These are phyloP conservation scores for Litsea cubeba DNA, from an alignment of 164 flowering plant genomes.

Conservation along the genomic window DNA sequence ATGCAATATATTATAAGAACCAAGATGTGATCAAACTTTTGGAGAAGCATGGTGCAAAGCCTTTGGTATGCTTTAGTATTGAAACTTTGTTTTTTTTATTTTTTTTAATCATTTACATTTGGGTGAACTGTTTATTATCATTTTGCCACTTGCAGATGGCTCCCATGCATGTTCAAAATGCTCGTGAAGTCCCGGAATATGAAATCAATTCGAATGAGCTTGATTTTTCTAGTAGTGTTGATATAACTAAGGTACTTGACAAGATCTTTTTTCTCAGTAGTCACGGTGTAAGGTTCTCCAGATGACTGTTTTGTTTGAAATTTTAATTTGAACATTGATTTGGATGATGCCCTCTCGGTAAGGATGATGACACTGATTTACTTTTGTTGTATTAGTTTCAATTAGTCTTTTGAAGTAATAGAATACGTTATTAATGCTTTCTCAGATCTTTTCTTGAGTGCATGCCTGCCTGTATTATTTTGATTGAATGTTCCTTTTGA, in stretches of 20 bases:
- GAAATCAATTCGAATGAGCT: slow-evolving; percentile 78
- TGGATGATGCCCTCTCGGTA: background rate
- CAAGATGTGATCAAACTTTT: slow-evolving; percentile 72
- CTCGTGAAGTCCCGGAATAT: slow-evolving; percentile 88
- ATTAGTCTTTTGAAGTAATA: background rate
- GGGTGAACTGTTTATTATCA: slow-evolving; percentile 1
- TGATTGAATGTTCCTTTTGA: background rate
- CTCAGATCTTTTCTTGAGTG: background rate
- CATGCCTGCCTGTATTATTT: background rate
- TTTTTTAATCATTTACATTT: background rate
- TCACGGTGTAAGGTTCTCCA: background rate
- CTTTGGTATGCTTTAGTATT: slow-evolving; percentile 43
- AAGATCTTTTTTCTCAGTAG: background rate
- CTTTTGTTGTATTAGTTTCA: background rate
- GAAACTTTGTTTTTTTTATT: background rate
- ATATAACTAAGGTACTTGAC: slow-evolving; percentile 63
- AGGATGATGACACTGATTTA: slow-evolving; percentile 1
- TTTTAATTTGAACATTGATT: background rate
- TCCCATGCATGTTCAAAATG: slow-evolving; percentile 87
- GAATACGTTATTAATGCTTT: background rate
- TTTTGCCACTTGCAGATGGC: slow-evolving; percentile 46
- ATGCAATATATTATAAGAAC: slow-evolving; percentile 84
- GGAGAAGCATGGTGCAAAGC: slow-evolving; percentile 91
- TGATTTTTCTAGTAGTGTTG: slow-evolving; percentile 70
- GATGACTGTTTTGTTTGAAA: background rate